phyloP scores from a whole-genome alignment of 163 green algal genomes.

The Scenedesmus sp. region DNA sequence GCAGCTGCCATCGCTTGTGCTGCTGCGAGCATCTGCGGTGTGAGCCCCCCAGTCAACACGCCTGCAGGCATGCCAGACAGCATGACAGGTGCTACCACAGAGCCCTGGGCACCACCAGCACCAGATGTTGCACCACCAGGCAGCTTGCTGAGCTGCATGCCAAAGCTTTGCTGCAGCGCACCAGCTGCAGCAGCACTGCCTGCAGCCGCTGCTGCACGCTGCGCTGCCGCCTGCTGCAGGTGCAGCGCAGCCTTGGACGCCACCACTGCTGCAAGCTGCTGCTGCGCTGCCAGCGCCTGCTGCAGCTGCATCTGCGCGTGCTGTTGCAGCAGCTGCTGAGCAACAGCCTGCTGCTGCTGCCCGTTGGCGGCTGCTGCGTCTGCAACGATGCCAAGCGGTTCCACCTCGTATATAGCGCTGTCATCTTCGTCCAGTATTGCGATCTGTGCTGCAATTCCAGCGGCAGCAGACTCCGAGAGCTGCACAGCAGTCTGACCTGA shows the following conservation, averaged over 20 bases:
- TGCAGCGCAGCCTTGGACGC: slow-evolving; percentile 4
- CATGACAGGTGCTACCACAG: slow-evolving; percentile 8
- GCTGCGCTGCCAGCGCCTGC: slow-evolving; percentile 11
- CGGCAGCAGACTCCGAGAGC: slow-evolving; percentile 33
- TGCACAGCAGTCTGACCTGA: neutral
- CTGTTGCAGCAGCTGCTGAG: slow-evolving; percentile 29
- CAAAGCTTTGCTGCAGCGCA: slow-evolving; percentile 29
- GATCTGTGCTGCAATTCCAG: slow-evolving; percentile 39
- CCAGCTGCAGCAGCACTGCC: neutral
- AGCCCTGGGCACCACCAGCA: neutral
- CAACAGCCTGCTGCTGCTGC: neutral
- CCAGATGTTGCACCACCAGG: neutral
- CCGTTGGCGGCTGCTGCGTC: neutral
- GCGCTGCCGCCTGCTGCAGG: slow-evolving; percentile 20
- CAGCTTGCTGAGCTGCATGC: neutral
- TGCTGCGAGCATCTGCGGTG: slow-evolving; percentile 42
- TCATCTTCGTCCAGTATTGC: slow-evolving; percentile 47
- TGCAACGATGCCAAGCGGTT: slow-evolving; percentile 27
- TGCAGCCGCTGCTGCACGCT: slow-evolving; percentile 34
- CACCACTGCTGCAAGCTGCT: slow-evolving; percentile 13
- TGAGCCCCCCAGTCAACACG: neutral
- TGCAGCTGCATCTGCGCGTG: slow-evolving; percentile 15
- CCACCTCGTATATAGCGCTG: slow-evolving; percentile 34
- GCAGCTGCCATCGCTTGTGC: slow-evolving; percentile 41
- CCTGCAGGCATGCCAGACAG: neutral